These are phyloP conservation scores for Kurtzmaniella fragi DNA, from an alignment of 805 yeast species.

Conservation along the genomic window DNA sequence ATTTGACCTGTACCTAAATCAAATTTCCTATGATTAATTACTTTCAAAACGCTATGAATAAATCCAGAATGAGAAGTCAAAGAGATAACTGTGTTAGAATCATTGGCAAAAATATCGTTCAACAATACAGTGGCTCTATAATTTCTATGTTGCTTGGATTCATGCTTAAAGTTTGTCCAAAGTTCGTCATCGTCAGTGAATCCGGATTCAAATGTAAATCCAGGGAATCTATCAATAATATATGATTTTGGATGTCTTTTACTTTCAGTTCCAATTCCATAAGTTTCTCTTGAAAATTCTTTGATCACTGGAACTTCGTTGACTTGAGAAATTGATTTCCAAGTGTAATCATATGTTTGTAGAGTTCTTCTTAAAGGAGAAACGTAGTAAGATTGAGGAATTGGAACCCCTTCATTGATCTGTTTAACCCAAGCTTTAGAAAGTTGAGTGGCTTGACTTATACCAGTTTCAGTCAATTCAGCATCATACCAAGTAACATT, in stretches of 20 bases:
- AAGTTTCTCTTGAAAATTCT: constrained; percentile 26
- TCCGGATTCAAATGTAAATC: constrained; percentile 18
- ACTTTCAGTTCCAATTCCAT: constrained; percentile 27
- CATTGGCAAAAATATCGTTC: constrained; percentile 21
- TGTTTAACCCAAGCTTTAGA: constrained; percentile 12
- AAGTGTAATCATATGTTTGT: constrained; percentile 23
- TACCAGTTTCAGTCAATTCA: constrained; percentile 19
- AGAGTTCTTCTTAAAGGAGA: constrained; percentile 29
- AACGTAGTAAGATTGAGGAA: constrained; percentile 21
- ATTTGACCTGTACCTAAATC: constrained; percentile 21
- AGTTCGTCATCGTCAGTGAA: constrained; percentile 19
- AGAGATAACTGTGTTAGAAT: constrained; percentile 16
- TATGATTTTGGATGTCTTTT: constrained; percentile 20
- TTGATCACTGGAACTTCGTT: constrained; percentile 16
- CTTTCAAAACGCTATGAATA: constrained; percentile 20
- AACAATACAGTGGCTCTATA: constrained; percentile 21
- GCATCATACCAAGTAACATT: constrained; percentile 28
- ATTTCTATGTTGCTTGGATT: constrained; percentile 20
- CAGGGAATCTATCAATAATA: constrained; percentile 14
- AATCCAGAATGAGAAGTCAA: constrained; percentile 26
- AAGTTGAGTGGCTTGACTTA: constrained; percentile 11
- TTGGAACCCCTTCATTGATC: constrained; percentile 12
- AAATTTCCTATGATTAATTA: constrained; percentile 19
- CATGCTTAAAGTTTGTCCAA: constrained; percentile 20
- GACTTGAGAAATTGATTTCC: constrained; percentile 16